Conservation (phyloP, 2,329 filamentous ascomycete species). For the Diaporthe sp. region DNA sequence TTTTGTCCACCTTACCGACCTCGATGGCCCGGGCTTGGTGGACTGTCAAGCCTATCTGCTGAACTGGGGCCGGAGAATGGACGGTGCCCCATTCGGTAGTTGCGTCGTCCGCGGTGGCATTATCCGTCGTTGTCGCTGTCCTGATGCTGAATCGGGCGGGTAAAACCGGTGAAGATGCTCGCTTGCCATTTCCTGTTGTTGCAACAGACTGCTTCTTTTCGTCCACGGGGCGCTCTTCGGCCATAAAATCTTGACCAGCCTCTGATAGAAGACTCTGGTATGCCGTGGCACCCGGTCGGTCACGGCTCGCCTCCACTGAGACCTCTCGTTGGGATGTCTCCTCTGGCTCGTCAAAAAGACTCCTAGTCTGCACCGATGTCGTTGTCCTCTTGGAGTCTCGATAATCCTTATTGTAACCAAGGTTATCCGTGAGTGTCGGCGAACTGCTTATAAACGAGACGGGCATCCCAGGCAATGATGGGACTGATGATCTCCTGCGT, state of each 20-base stretch:
- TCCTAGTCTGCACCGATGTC: slow-evolving; percentile 54
- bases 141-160: slow-evolving; percentile 50
- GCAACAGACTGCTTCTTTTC: slow-evolving; percentile 27
- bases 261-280: slow-evolving; percentile 50
- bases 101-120: slow-evolving; percentile 57
- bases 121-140: slow-evolving; percentile 53
- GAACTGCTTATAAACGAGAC: slow-evolving; percentile 46
- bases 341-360: slow-evolving; percentile 49
- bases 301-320: slow-evolving; percentile 16
- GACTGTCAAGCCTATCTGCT: slow-evolving; percentile 58
- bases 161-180: slow-evolving; percentile 64
- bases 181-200: slow-evolving; percentile 50
- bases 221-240: slow-evolving; percentile 50
- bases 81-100: slow-evolving; percentile 63
- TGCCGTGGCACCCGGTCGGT: slow-evolving; percentile 48
- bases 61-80: slow-evolving; percentile 60
- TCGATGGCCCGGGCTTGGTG: slow-evolving; percentile 57
- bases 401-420: slow-evolving; percentile 43
- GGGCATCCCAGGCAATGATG: slow-evolving; percentile 57
- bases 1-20: slow-evolving; percentile 44
- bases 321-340: slow-evolving; percentile 33
- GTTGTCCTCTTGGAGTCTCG: slow-evolving; percentile 53
- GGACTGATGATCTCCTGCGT: slow-evolving; percentile 56
- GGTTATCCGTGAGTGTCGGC: slow-evolving; percentile 43
- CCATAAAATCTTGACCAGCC: slow-evolving; percentile 50